phyloP scores from a whole-genome alignment of 805 yeast species.

The Candida nemodendra region DNA sequence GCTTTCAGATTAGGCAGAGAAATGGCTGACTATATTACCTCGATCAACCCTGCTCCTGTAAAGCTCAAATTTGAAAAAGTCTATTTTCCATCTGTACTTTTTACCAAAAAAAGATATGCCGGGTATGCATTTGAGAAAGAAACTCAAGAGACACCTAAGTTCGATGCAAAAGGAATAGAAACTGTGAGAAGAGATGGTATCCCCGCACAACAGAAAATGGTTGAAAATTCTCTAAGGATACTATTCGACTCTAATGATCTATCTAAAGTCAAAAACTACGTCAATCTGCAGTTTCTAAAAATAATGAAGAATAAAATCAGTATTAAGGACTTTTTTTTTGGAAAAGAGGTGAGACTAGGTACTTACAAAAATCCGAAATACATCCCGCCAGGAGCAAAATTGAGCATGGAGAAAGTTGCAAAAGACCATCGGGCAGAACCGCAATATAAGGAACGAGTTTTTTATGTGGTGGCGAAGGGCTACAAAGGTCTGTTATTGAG shows the following conservation, averaged over 20 bases:
- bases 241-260: slow-evolving; percentile 74
- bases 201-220: slow-evolving; percentile 84
- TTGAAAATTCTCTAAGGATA: slow-evolving; percentile 63
- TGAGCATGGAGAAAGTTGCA: slow-evolving; percentile 62
- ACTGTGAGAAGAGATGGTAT: slow-evolving; percentile 94
- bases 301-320: slow-evolving; percentile 62
- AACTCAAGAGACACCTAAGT: slow-evolving; percentile 55
- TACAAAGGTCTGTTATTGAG: slow-evolving; percentile 56
- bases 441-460: slow-evolving; percentile 84
- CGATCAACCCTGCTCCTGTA: slow-evolving; percentile 74
- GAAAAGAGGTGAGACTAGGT: slow-evolving; percentile 85
- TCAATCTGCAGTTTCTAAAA: slow-evolving; percentile 63
- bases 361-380: slow-evolving; percentile 68
- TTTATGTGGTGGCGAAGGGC: slow-evolving; percentile 72
- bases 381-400: slow-evolving; percentile 89
- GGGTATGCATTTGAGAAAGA: slow-evolving; percentile 74
- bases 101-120: slow-evolving; percentile 88
- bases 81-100: slow-evolving; percentile 78
- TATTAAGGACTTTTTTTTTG: slow-evolving; percentile 84
- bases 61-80: slow-evolving; percentile 88
- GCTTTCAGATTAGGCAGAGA: slow-evolving; percentile 76
- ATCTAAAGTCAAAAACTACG: slow-evolving; percentile 64
- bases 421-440: slow-evolving; percentile 76
- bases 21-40: slow-evolving; percentile 64
- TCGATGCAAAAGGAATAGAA: slow-evolving; percentile 97